Conservation (phyloP, 2,329 filamentous ascomycete species). For the Trichoderma simmonsii region DNA sequence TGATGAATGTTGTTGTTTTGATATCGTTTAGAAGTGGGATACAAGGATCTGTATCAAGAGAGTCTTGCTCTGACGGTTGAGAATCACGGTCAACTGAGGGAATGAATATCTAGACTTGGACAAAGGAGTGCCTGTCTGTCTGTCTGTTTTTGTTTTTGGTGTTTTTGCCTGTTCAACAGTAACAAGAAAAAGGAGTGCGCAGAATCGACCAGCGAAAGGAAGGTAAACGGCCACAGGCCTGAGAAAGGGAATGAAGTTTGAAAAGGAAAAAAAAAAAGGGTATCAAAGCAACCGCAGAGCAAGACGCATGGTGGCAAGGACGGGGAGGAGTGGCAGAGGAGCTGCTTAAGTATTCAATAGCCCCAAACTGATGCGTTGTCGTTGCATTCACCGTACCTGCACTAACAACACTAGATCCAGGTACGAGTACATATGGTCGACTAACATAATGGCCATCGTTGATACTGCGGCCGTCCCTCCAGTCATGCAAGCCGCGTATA, state of each 20-base stretch:
- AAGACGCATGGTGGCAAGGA: neutral
- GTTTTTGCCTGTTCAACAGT: neutral
- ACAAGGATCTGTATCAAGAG: neutral
- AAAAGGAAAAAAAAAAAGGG: neutral
- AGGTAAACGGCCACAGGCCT: slow-evolving; percentile 10
- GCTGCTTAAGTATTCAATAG: neutral
- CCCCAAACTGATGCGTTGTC: neutral
- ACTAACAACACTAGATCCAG: neutral
- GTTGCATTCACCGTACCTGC: neutral
- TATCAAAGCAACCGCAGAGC: neutral
- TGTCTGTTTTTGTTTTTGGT: neutral
- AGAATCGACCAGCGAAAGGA: slow-evolving; percentile 18
- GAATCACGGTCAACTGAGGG: neutral
- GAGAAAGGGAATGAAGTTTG: neutral
- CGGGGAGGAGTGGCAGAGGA: neutral
- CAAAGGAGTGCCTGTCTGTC: neutral
- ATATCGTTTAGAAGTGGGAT: neutral
- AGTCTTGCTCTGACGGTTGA: neutral
- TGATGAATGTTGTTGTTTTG: neutral
- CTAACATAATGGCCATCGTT: neutral
- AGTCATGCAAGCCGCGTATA: neutral
- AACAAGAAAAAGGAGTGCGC: slow-evolving; percentile 8
- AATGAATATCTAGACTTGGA: neutral
- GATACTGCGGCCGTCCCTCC: neutral
- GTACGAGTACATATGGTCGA: neutral